phyloP scores from a whole-genome alignment of 768 basidiomycete genomes.

The Zangia roseola region DNA sequence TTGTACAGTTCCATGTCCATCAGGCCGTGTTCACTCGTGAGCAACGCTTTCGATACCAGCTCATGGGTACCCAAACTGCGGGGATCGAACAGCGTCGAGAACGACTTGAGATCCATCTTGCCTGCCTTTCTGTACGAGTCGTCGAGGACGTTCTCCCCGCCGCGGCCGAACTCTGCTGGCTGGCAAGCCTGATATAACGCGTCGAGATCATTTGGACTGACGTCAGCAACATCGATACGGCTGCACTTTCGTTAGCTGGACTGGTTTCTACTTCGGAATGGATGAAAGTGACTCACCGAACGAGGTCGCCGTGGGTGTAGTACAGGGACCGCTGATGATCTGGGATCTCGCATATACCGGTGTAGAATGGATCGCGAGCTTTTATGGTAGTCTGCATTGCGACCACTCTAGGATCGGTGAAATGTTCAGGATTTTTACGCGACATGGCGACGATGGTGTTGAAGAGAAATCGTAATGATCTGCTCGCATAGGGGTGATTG shows the following conservation, averaged over 20 bases:
- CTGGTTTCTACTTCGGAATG: neutral
- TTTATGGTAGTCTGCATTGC: neutral
- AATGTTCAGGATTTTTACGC: no score
- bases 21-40: constrained; percentile 17
- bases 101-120: constrained; percentile 39
- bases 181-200: constrained; percentile 35
- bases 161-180: constrained; percentile 40
- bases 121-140: constrained; percentile 47
- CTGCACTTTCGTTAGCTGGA: neutral
- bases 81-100: constrained; percentile 34
- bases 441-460: no score
- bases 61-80: constrained; percentile 18
- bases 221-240: neutral
- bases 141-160: constrained; percentile 40
- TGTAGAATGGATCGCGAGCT: neutral
- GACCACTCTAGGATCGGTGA: neutral
- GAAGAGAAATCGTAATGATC: no score
- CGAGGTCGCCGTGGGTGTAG: neutral
- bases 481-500: no score
- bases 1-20: constrained; percentile 40
- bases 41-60: constrained; percentile 29
- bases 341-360: neutral
- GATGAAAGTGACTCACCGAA: neutral
- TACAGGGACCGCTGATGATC: neutral
- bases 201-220: neutral